phyloP scores from a whole-genome alignment of 1,139 yeast species.

The Magnusiomyces paraingens region DNA sequence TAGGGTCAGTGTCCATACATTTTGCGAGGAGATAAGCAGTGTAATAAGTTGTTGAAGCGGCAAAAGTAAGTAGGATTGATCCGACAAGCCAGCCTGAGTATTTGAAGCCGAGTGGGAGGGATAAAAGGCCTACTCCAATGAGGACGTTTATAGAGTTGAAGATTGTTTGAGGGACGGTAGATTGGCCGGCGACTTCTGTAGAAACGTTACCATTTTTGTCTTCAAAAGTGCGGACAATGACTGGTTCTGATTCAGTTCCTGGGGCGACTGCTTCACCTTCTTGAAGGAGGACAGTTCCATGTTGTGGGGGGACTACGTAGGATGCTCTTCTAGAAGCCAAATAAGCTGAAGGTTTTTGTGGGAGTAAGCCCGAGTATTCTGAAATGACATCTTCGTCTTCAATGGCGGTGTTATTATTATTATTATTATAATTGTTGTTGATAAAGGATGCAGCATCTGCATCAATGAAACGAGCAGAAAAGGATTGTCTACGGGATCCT shows the following conservation, averaged over 20 bases:
- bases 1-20: constrained; percentile 66
- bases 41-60: constrained; percentile 58
- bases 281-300: constrained; percentile 23
- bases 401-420: constrained; percentile 3
- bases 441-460: constrained; percentile 28
- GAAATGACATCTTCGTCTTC: constrained; percentile 3
- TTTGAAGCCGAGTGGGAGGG: constrained; percentile 73
- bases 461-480: constrained; percentile 17
- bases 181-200: constrained; percentile 73
- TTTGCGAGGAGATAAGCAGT: constrained; percentile 63
- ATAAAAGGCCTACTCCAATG: constrained; percentile 79
- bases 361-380: neutral
- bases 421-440: constrained; percentile 23
- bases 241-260: constrained; percentile 46
- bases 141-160: constrained; percentile 81
- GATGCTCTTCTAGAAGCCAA: constrained; percentile 22
- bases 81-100: constrained; percentile 82
- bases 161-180: constrained; percentile 81
- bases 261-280: constrained; percentile 28
- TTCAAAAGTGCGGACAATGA: constrained; percentile 59
- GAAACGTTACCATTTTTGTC: constrained; percentile 67
- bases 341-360: neutral
- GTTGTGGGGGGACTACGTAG: constrained; percentile 19
- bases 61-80: constrained; percentile 41
- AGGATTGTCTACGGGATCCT: constrained; percentile 11